Evolutionary conservation across 169 alveolate species (phyloP).

Genomic region (Cyclospora cayetanensis): DNA sequence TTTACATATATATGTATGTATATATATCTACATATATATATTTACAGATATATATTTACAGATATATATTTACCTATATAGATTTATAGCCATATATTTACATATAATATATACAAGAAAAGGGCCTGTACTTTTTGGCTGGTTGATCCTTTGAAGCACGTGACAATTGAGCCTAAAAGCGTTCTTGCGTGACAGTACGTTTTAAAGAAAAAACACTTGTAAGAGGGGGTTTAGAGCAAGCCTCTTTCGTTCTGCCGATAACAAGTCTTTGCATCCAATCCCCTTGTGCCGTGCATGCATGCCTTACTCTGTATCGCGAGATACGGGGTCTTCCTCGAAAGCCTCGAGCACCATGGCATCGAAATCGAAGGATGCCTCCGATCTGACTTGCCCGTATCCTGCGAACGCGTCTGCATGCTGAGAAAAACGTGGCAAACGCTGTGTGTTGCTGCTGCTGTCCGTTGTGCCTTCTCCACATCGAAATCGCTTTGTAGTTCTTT

Average conservation of each 20-base stretch:
- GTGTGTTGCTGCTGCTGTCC: neutral
- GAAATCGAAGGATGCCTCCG: neutral
- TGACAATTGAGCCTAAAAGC: no score
- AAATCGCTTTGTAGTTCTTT: slow-evolving; percentile 28
- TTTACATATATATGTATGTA: neutral
- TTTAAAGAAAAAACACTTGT: no score
- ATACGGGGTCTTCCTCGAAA: slow-evolving; percentile 23
- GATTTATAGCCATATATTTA: neutral
- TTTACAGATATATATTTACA: neutral
- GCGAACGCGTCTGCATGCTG: neutral
- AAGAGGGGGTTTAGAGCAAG: no score
- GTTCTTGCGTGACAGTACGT: no score
- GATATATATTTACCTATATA: neutral
- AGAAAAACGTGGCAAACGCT: neutral
- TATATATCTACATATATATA: neutral
- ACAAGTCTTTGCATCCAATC: neutral
- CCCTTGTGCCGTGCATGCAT: neutral
- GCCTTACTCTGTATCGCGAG: slow-evolving; percentile 13
- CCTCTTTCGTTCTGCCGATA: neutral
- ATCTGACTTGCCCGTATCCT: neutral
- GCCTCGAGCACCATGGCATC: slow-evolving; percentile 18
- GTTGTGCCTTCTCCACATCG: neutral
- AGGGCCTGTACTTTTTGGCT: neutral
- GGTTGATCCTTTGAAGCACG: neutral
- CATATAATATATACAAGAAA: no score